These are phyloP conservation scores for Aphanomyces stellatus DNA, from an alignment of 352 stramenopile species.

Conservation along the genomic window DNA sequence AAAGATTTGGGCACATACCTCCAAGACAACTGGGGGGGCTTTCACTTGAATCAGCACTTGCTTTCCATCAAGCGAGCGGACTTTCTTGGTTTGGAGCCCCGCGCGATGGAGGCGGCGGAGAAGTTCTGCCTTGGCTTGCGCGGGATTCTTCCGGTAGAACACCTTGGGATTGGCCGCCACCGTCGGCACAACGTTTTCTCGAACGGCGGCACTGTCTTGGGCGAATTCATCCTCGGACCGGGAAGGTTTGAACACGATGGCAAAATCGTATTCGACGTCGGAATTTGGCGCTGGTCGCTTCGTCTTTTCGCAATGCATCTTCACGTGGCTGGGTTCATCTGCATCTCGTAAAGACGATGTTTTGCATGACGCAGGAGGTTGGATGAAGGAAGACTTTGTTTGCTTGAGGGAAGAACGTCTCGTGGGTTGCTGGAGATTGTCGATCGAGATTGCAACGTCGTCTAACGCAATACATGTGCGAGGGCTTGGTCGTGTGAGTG, in stretches of 20 bases:
- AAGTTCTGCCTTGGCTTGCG: constrained; percentile 23
- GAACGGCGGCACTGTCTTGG: background rate
- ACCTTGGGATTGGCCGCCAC: background rate
- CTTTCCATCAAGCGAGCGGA: constrained; percentile 63
- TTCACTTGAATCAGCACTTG: constrained; percentile 74
- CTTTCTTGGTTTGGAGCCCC: constrained; percentile 57
- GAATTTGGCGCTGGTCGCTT: too few relatives aligned
- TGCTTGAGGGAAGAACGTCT: background rate
- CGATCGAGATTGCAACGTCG: too few relatives aligned
- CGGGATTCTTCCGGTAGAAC: constrained; percentile 22
- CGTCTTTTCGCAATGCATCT: too few relatives aligned
- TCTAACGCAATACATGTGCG: too few relatives aligned
- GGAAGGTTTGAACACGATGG: constrained; percentile 68
- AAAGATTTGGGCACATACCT: too few relatives aligned
- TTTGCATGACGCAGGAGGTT: background rate
- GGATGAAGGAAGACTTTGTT: background rate
- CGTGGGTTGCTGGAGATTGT: too few relatives aligned
- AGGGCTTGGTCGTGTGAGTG: too few relatives aligned
- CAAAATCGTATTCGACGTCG: constrained; percentile 76
- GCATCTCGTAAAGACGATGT: background rate
- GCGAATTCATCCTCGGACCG: constrained; percentile 40
- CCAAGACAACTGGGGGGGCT: constrained; percentile 50
- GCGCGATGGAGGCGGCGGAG: constrained; percentile 46
- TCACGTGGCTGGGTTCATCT: background rate
- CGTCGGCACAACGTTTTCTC: background rate